Percentiles rank a stretch among this genome's conserved stretches.
Evolutionary conservation across 352 stramenopile genomes (phyloP).

Genomic region (Globisporangium iwayamae): DNA sequence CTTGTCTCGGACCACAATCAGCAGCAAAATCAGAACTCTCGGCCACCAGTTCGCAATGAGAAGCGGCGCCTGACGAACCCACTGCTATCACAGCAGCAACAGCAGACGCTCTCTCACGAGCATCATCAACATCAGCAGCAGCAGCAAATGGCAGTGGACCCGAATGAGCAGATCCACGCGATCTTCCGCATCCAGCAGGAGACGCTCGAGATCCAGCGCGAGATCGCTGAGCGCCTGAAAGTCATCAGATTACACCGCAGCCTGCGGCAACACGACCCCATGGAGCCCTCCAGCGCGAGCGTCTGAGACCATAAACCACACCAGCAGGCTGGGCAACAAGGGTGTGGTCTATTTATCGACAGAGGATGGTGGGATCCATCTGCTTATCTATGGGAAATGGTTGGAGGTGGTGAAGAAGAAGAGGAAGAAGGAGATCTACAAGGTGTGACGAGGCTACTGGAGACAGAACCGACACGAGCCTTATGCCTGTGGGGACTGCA

Average conservation of each 20-base stretch:
- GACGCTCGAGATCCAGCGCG: conserved; percentile 44
- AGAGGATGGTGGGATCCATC: background rate
- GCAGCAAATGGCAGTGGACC: conserved; percentile 20
- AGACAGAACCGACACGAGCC: background rate
- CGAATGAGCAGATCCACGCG: conserved; percentile 40
- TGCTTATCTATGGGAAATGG: conserved; percentile 1
- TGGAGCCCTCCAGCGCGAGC: conserved; percentile 61
- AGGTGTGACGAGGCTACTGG: background rate
- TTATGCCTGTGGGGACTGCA: background rate
- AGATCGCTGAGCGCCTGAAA: conserved; percentile 45
- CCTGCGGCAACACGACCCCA: conserved; percentile 35
- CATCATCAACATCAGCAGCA: conserved; percentile 10
- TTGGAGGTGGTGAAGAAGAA: background rate
- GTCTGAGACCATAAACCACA: conserved; percentile 28
- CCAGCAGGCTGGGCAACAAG: background rate
- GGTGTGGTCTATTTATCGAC: background rate
- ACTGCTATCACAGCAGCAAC: background rate
- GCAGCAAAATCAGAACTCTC: conserved; percentile 16
- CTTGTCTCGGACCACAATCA: conserved; percentile 21
- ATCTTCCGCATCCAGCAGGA: conserved; percentile 61
- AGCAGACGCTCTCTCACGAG: background rate
- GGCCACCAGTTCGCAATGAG: background rate
- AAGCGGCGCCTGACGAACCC: background rate
- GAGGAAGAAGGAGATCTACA: too few relatives aligned
- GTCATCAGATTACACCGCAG: conserved; percentile 32